Evolutionary conservation across 2,329 filamentous ascomycete genomes (phyloP).

Genomic region (Colletotrichum euphorbiae): DNA sequence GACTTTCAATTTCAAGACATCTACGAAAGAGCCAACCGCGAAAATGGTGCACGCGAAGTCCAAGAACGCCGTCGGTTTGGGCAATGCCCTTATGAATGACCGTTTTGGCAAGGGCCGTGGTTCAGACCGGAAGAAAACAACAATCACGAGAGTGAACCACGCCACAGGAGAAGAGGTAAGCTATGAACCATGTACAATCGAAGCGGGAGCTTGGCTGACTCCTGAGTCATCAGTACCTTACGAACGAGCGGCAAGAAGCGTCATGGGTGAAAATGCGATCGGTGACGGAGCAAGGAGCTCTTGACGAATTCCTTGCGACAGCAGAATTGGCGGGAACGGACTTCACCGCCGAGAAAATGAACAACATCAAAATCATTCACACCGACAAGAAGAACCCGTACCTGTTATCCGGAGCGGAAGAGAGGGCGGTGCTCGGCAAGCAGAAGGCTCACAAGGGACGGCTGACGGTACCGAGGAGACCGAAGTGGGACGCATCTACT

Average conservation of each 20-base stretch:
- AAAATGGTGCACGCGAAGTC: constrained; percentile 82
- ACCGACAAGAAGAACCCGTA: constrained; percentile 96
- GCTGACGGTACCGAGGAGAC: constrained; percentile 89
- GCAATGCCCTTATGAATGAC: constrained; percentile 98
- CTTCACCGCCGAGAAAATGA: constrained; percentile 99
- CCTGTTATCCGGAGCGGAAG: constrained; percentile 85
- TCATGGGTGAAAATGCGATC: constrained; percentile 99
- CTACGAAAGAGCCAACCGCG: constrained; percentile 37
- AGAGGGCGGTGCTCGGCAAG: constrained; percentile 81
- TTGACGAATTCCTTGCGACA: constrained; percentile 96
- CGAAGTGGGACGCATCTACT: constrained; percentile 87
- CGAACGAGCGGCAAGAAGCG: constrained; percentile 89
- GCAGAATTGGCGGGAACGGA: constrained; percentile 98
- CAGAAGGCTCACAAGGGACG: constrained; percentile 83
- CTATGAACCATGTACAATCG: constrained; percentile 27
- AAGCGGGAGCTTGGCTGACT: constrained; percentile 40
- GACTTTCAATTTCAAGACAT: constrained; percentile 3
- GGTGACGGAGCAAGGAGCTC: constrained; percentile 94
- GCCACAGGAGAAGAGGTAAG: constrained; percentile 79
- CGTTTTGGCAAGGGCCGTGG: constrained; percentile 95
- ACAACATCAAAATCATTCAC: constrained; percentile 99
- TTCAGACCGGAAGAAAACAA: constrained; percentile 78
- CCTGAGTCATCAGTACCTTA: constrained; percentile 74
- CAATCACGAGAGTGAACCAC: constrained; percentile 77
- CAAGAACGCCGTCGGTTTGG: constrained; percentile 93